Evolutionary conservation across 352 stramenopile species (phyloP), one percentile per base, ranked within the genome.

Genomic region (Globisporangium abappressorium): DNA sequence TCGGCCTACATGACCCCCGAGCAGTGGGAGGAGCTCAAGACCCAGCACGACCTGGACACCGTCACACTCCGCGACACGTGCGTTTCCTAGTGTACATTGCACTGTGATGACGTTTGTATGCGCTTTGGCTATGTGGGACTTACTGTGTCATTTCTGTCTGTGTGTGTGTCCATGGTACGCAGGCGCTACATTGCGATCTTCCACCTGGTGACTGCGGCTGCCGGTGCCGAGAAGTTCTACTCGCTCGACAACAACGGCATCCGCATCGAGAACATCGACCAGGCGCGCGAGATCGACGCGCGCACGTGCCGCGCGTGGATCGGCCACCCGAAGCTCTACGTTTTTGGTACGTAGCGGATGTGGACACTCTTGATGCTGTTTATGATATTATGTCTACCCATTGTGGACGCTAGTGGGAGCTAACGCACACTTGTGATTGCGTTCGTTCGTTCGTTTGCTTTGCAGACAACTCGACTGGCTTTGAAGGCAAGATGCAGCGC

Each of bases 191-290:
- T 95, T 75, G 84, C 83, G 41, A 91, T 96, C 64, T 92, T 96
- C 74, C 89, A 96, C 75, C 77, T 96, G 63, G 87, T 96, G 43
- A 95, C 89, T 18, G 96, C 97, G 3, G 97, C 97, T 3, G 82
- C 97, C 59, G 97, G 97, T 57, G 97, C 97, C 11, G 92, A 98
- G 63, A 85, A 91, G 65, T 98, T 96, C 73, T 99, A 99, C 78
- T 97, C 97, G 18, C 76, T 98, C 46, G 96, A 98, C 28, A 99
- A 99, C 74, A 99, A 99, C 78, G 82, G 82, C 54, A 97, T 94
- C 30, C 83, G 97, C 47, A 98, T 91, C n/a, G 97, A 99, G 84
- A 94, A 83, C 15, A 76, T 96, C 28, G 91, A 98, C 28, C 58
- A 97, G 70, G 95, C 97, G n/a, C 79, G 81, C 4, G 84, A 84